Evolutionary conservation across 768 basidiomycete species (phyloP).

Genomic region (Psilocybe cyanescens): DNA sequence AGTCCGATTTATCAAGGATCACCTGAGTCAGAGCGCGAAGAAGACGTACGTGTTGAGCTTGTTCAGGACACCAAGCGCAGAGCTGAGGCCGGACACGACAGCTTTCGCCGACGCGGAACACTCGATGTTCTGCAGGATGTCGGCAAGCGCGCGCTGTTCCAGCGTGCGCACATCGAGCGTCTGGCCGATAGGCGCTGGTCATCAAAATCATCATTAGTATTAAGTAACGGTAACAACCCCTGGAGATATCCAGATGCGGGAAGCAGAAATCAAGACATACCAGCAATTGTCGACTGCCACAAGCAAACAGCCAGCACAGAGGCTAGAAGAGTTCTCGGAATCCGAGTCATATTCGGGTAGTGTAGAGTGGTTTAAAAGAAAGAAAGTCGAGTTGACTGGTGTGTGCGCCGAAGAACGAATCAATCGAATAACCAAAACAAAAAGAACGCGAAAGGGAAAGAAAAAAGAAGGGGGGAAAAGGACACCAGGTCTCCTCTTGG

Average conservation of each 20-base stretch:
- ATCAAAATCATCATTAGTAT: neutral
- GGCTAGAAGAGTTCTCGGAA: constrained; percentile 18
- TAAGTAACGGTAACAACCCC: neutral
- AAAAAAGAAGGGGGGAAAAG: constrained; percentile 8
- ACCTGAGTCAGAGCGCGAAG: neutral
- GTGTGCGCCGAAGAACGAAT: constrained; percentile 10
- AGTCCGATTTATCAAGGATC: neutral
- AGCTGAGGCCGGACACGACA: constrained; percentile 23
- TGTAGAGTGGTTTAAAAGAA: constrained; percentile 4
- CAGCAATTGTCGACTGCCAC: constrained; percentile 23
- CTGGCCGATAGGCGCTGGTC: constrained; percentile 16
- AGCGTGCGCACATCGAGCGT: constrained; percentile 15
- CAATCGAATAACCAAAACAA: constrained; percentile 18
- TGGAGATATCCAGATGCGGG: too few relatives aligned
- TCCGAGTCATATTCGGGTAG: constrained; percentile 14
- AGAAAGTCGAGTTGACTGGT: constrained; percentile 11
- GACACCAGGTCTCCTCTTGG: constrained; percentile 26
- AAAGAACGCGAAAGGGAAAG: constrained; percentile 1
- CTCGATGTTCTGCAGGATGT: constrained; percentile 27
- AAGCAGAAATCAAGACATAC: constrained; percentile 1
- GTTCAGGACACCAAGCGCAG: constrained; percentile 22
- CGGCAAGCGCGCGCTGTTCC: constrained; percentile 20
- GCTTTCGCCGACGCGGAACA: constrained; percentile 24
- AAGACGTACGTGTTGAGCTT: constrained; percentile 24
- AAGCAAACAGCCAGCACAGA: constrained; percentile 19